Evolutionary conservation across 1,284 basidiomycete genomes (phyloP).

Genomic region (Xerocomus amazonicus): DNA sequence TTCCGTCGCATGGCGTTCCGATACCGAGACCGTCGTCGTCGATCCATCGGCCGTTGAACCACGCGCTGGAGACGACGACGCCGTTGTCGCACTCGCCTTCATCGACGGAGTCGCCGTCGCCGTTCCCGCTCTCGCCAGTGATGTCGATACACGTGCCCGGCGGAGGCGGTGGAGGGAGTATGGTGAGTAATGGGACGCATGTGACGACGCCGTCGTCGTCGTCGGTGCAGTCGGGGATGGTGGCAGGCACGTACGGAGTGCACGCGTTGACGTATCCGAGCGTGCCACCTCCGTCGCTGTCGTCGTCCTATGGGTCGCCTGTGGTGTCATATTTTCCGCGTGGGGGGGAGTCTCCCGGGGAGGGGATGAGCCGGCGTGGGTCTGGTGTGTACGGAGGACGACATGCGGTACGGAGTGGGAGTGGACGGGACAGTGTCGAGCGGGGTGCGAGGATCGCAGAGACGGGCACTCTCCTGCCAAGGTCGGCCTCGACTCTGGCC

Average conservation of each 20-base stretch:
- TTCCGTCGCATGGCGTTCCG: conserved; percentile 58
- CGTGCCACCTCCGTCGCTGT: conserved; percentile 65
- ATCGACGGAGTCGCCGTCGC: conserved; percentile 51
- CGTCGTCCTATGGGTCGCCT: conserved; percentile 64
- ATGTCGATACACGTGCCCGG: conserved; percentile 42
- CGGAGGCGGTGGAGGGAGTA: conserved; percentile 40
- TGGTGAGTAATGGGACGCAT: conserved; percentile 54
- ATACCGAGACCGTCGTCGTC: conserved; percentile 68
- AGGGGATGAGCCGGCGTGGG: conserved; percentile 49
- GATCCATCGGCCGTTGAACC: conserved; percentile 48
- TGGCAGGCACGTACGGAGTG: conserved; percentile 20
- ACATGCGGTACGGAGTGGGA: conserved; percentile 35
- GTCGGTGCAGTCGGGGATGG: conserved; percentile 41
- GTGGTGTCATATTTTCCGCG: conserved; percentile 44
- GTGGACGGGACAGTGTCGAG: conserved; percentile 46
- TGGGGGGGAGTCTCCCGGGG: conserved; percentile 48
- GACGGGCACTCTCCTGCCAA: conserved; percentile 50
- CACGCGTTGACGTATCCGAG: conserved; percentile 56
- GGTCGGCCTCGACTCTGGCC: conserved; percentile 19
- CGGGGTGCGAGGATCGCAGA: conserved; percentile 62
- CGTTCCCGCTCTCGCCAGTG: conserved; percentile 52
- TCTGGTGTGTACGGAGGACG: conserved; percentile 43
- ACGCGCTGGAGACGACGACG: conserved; percentile 46
- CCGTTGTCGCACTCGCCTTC: conserved; percentile 59
- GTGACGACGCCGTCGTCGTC: conserved; percentile 66